Percentiles rank a stretch among this genome's conserved stretches.
These are phyloP conservation scores for Nothophaeocryptopus gaeumannii DNA, from an alignment of 2,329 filamentous ascomycete species.

Conservation along the genomic window DNA sequence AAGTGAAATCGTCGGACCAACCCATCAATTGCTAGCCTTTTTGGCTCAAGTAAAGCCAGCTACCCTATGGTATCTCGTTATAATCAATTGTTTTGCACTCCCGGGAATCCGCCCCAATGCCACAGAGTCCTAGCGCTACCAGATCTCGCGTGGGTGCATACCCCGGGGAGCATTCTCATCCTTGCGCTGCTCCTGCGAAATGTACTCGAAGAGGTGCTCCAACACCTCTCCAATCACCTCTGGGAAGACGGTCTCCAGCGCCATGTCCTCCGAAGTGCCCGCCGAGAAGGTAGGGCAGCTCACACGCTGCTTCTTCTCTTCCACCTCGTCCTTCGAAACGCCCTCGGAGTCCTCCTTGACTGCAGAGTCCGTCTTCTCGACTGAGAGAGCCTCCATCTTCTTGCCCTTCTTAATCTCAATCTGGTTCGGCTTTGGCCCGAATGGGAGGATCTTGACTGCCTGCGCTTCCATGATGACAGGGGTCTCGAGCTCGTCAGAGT, in stretches of 20 bases:
- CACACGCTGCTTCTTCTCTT: conserved; percentile 4
- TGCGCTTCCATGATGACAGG: background rate
- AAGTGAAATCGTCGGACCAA: too few relatives aligned
- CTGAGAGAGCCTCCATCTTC: background rate
- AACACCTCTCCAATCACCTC: conserved; percentile 20
- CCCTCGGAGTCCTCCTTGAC: background rate
- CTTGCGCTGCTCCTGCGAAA: conserved; percentile 1
- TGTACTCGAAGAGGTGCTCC: conserved; percentile 14
- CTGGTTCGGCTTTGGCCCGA: background rate
- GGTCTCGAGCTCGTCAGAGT: too few relatives aligned
- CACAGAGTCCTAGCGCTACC: too few relatives aligned
- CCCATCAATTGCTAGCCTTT: too few relatives aligned
- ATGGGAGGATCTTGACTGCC: background rate
- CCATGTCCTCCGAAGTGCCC: conserved; percentile 13
- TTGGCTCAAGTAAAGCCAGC: too few relatives aligned
- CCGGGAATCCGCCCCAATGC: too few relatives aligned
- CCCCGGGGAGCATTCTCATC: background rate
- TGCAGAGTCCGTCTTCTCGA: background rate
- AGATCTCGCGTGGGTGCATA: too few relatives aligned
- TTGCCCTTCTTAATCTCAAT: background rate
- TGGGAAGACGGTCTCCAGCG: conserved; percentile 20
- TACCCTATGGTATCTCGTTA: too few relatives aligned
- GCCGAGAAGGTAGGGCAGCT: conserved; percentile 19
- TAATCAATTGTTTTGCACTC: too few relatives aligned
- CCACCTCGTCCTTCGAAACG: background rate